Conservation (phyloP, 495 filamentous ascomycete genomes). For the Bacidia gigantensis region DNA sequence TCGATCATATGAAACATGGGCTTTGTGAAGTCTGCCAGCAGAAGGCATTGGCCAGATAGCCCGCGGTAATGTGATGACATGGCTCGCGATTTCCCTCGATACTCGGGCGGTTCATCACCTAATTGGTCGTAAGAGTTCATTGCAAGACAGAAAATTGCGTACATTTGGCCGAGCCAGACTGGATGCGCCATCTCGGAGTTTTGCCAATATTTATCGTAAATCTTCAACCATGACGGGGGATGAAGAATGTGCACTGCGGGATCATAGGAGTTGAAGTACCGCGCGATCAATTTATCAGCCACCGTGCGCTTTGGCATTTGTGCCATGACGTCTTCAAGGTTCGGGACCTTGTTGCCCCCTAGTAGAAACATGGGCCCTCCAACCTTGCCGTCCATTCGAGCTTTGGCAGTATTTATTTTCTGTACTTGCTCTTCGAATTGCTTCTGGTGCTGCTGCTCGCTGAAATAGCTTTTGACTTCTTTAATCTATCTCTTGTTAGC, state of each 20-base stretch:
- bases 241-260: constrained; percentile 42
- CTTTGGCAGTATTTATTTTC: constrained; percentile 51
- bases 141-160: constrained; percentile 75
- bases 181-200: constrained; percentile 65
- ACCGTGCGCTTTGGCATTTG: constrained; percentile 67
- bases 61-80: constrained; percentile 67
- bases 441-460: constrained; percentile 56
- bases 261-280: constrained; percentile 61
- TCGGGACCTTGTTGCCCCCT: constrained; percentile 49
- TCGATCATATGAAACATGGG: constrained; percentile 79
- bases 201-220: constrained; percentile 76
- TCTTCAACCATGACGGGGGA: constrained; percentile 25
- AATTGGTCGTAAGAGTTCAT: constrained; percentile 84
- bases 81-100: constrained; percentile 51
- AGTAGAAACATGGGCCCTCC: constrained; percentile 58
- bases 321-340: constrained; percentile 60
- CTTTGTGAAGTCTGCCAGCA: constrained; percentile 81
- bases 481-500: constrained; percentile 46
- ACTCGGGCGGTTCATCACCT: constrained; percentile 85
- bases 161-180: constrained; percentile 83
- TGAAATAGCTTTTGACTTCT: constrained; percentile 86
- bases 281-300: constrained; percentile 64
- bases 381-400: constrained; percentile 36
- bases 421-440: constrained; percentile 48
- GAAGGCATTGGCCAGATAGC: constrained; percentile 74